Evolutionary conservation across 805 yeast genomes (phyloP).

Genomic region (Torulaspora franciscae): DNA sequence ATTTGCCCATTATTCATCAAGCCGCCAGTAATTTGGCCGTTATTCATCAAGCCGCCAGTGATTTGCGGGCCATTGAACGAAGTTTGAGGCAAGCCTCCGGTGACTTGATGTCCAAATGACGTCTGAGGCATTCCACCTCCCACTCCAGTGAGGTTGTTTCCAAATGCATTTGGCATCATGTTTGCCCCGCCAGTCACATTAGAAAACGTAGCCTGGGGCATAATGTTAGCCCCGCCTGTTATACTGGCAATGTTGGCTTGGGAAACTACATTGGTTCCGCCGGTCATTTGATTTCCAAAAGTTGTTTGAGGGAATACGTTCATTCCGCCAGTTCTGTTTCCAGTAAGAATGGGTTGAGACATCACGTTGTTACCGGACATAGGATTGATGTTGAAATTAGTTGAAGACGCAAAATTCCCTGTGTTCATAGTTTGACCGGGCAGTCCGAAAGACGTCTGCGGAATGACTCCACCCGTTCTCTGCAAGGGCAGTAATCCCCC

Average conservation of each 20-base stretch:
- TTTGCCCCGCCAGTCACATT: conserved; percentile 38
- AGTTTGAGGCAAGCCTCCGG: conserved; percentile 27
- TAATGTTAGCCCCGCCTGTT: conserved; percentile 31
- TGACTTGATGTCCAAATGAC: conserved; percentile 38
- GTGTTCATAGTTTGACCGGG: neutral
- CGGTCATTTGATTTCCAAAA: conserved; percentile 43
- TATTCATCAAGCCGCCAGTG: conserved; percentile 29
- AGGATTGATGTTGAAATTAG: conserved; percentile 36
- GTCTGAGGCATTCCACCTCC: conserved; percentile 42
- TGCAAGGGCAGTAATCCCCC: conserved; percentile 32
- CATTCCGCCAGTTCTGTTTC: conserved; percentile 35
- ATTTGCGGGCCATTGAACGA: conserved; percentile 38
- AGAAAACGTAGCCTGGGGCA: conserved; percentile 39
- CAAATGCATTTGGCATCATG: conserved; percentile 33
- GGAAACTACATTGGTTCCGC: conserved; percentile 39
- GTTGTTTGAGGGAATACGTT: conserved; percentile 38
- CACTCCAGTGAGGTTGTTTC: conserved; percentile 34
- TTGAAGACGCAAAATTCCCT: conserved; percentile 30
- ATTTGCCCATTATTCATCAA: conserved; percentile 20
- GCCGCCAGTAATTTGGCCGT: conserved; percentile 31
- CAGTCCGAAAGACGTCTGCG: conserved; percentile 42
- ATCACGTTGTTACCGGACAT: conserved; percentile 11
- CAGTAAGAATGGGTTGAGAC: neutral
- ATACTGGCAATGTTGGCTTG: conserved; percentile 38
- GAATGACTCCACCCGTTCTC: conserved; percentile 34